Conservation (phyloP, 2,329 filamentous ascomycete species). For the Ramularia collo-cygni region DNA sequence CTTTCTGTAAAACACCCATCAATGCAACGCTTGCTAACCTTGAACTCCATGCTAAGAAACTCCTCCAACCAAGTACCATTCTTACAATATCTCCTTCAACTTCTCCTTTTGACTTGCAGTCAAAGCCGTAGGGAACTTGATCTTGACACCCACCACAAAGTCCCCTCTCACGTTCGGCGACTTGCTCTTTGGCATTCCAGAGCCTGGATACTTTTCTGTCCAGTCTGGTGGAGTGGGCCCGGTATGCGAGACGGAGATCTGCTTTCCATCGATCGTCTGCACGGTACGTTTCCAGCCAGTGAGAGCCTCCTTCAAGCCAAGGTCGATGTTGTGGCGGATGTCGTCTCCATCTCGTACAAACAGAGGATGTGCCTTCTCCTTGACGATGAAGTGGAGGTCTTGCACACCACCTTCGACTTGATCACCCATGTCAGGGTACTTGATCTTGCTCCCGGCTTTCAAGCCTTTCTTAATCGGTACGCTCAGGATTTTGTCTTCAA, state of each 20-base stretch:
- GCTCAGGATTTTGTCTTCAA: constrained; percentile 83
- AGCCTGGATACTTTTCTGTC: constrained; percentile 70
- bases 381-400: constrained; percentile 89
- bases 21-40: background rate
- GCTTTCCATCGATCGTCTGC: constrained; percentile 85
- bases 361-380: constrained; percentile 84
- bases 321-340: constrained; percentile 67
- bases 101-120: constrained; percentile 71
- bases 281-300: constrained; percentile 93
- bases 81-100: constrained; percentile 67
- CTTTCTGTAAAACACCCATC: no score
- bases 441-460: constrained; percentile 97
- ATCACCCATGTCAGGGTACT: constrained; percentile 95
- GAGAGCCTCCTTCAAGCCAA: constrained; percentile 86
- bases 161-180: constrained; percentile 78
- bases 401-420: constrained; percentile 94
- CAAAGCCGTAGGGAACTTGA: constrained; percentile 79
- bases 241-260: constrained; percentile 68
- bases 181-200: constrained; percentile 95
- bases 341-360: constrained; percentile 87
- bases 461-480: constrained; percentile 93
- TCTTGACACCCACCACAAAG: constrained; percentile 82
- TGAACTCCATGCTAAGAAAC: no score
- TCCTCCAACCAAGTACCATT: background rate
- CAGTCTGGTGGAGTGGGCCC: constrained; percentile 82